Evolutionary conservation across 257 asterid species (phyloP).

Genomic region (Lavandula angustifolia): DNA sequence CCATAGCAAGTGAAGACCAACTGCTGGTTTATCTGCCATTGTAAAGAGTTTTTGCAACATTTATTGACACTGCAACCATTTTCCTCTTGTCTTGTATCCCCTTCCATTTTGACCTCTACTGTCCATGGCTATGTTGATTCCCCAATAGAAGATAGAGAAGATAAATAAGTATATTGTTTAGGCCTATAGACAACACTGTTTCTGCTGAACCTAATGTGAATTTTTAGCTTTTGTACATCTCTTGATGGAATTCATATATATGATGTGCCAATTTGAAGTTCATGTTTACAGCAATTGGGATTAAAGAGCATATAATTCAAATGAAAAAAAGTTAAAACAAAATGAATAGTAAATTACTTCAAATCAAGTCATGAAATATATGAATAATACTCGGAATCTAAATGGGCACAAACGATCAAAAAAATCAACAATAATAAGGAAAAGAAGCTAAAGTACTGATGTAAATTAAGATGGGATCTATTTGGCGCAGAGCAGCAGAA

Average conservation of each 20-base stretch:
- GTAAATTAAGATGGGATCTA: conserved; percentile 33
- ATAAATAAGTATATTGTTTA: too few species aligned
- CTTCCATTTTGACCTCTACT: too few species aligned
- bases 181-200: too few species aligned
- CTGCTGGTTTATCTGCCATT: conserved; percentile 60
- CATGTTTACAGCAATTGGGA: background rate
- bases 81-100: too few species aligned
- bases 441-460: conserved; percentile 10
- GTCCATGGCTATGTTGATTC: background rate
- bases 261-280: too few species aligned
- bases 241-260: too few species aligned
- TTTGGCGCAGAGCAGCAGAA: conserved; percentile 41
- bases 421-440: background rate
- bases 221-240: too few species aligned
- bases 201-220: too few species aligned
- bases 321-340: background rate
- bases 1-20: conserved; percentile 67
- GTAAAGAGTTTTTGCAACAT: conserved; percentile 33
- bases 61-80: background rate
- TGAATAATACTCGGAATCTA: conserved; percentile 32
- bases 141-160: background rate
- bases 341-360: background rate
- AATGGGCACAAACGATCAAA: conserved; percentile 14
- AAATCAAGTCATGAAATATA: conserved; percentile 17
- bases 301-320: background rate